Evolutionary conservation across 768 basidiomycete genomes (phyloP), one percentile per base, ranked within the genome.

Genomic region (Auriscalpium microsporum): DNA sequence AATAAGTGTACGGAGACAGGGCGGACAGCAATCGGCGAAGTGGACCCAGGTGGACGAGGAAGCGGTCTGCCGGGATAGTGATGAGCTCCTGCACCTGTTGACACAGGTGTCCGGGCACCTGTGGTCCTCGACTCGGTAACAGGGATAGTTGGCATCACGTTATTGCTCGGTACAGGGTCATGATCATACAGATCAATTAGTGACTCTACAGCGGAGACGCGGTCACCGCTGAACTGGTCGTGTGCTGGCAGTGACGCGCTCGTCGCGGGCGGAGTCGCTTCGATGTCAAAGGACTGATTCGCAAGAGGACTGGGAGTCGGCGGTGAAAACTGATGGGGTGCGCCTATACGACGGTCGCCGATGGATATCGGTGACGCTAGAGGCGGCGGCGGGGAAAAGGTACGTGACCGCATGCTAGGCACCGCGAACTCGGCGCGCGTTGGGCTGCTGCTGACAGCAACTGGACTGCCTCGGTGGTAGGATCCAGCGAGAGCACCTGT

Each of bases 181-280:
- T 57, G 58, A 9, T 60, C 58, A 47, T 62, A 62, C n/a, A 62
- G 58, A 10, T 62, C 58, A 44, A 62, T 60, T 8, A 60, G 42
- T 13, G 55, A 59, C 45, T 62, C 60, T 11, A 48, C 56, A 14
- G 56, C 60, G 17, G 59, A 59, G 54, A 59, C 53, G 49, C 55
- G 17, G 54, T 55, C 45, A 19, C 28, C 9, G 44, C 40, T 4
- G 45, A 11, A 28, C 9, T 36, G 42, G 28, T 51, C 14, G 3
- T 33, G 8, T 11, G 28, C 35, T 9, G 49, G 35, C 1, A 40
- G 40, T 8, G 33, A 16, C 40, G 17, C 40, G 17, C 17, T 42
- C 14, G 40, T 42, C 6, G 14, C 40, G 13, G 40, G 40, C 40
- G 40, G 40, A n/a, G 28, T n/a, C 2, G 47, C 53, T 42, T 53